Conservation (phyloP, 1,284 basidiomycete species). For the Coniferiporia sulphurascens region DNA sequence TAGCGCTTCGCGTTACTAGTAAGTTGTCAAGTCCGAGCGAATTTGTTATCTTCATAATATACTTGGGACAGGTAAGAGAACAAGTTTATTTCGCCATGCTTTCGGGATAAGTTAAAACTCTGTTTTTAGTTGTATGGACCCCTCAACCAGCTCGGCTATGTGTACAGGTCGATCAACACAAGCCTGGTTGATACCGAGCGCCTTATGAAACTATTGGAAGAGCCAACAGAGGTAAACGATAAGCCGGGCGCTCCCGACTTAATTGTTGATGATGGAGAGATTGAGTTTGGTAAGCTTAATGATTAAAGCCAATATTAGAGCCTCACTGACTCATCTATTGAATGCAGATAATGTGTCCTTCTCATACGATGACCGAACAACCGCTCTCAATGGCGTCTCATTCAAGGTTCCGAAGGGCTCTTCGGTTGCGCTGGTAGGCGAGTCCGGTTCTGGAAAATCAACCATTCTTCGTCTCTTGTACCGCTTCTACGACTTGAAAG, state of each 20-base stretch:
- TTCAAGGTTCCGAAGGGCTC: slow-evolving; percentile 81
- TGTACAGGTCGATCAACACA: slow-evolving; percentile 70
- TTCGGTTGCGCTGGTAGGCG: slow-evolving; percentile 79
- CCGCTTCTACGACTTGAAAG: slow-evolving; percentile 82
- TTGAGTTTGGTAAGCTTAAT: slow-evolving; percentile 72
- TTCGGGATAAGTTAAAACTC: slow-evolving; percentile 9
- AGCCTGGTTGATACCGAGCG: slow-evolving; percentile 78
- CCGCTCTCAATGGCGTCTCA: slow-evolving; percentile 72
- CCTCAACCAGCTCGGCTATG: slow-evolving; percentile 67
- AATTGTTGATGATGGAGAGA: slow-evolving; percentile 66
- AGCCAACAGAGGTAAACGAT: slow-evolving; percentile 80
- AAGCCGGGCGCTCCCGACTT: slow-evolving; percentile 71
- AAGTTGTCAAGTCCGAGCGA: slow-evolving; percentile 46
- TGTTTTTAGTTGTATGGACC: slow-evolving; percentile 59
- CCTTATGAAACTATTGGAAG: slow-evolving; percentile 67
- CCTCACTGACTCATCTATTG: slow-evolving; percentile 8
- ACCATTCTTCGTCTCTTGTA: slow-evolving; percentile 82
- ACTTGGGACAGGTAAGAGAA: slow-evolving; percentile 61
- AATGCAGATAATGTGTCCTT: slow-evolving; percentile 70
- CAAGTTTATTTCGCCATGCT: slow-evolving; percentile 16
- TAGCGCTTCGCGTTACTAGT: slow-evolving; percentile 59
- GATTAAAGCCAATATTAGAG: slow-evolving; percentile 2
- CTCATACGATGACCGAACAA: slow-evolving; percentile 74
- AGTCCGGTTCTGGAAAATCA: slow-evolving; percentile 78
- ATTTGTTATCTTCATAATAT: slow-evolving; percentile 79